phyloP scores from a whole-genome alignment of 306 rosid species.

The Mucuna pruriens region DNA sequence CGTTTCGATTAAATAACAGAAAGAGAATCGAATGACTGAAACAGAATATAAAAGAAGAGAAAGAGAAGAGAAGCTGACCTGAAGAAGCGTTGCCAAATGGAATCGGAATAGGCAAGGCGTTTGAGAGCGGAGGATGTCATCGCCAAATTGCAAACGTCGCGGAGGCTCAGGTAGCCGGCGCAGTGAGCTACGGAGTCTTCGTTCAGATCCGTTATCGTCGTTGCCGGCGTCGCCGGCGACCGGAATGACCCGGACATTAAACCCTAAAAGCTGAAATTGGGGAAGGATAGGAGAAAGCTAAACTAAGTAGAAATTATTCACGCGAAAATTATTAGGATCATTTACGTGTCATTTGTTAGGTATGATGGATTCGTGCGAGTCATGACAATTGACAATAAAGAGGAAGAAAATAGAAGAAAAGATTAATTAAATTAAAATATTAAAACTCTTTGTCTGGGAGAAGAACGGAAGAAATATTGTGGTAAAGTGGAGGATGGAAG shows the following conservation, averaged over 20 bases:
- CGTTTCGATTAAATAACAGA: neutral
- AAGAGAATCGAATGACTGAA: neutral
- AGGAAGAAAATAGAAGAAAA: too few species aligned
- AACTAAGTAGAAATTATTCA: neutral
- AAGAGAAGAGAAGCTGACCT: conserved; percentile 36
- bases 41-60: neutral
- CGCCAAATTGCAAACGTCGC: conserved; percentile 71
- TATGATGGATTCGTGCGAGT: too few species aligned
- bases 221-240: conserved; percentile 16
- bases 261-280: conserved; percentile 9
- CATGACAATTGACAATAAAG: too few species aligned
- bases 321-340: neutral
- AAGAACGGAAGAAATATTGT: too few species aligned
- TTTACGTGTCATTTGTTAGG: neutral
- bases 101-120: conserved; percentile 70
- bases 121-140: conserved; percentile 68
- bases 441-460: too few species aligned
- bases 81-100: conserved; percentile 70
- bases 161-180: conserved; percentile 53
- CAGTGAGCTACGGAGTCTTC: conserved; percentile 68
- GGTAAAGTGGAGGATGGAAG: too few species aligned
- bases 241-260: conserved; percentile 45
- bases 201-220: conserved; percentile 56
- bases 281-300: neutral
- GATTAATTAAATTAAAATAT: too few species aligned